Base-by-base conservation (phyloP, 2,329 filamentous ascomycete genomes). In the Colletotrichum theobromicola region DNA sequence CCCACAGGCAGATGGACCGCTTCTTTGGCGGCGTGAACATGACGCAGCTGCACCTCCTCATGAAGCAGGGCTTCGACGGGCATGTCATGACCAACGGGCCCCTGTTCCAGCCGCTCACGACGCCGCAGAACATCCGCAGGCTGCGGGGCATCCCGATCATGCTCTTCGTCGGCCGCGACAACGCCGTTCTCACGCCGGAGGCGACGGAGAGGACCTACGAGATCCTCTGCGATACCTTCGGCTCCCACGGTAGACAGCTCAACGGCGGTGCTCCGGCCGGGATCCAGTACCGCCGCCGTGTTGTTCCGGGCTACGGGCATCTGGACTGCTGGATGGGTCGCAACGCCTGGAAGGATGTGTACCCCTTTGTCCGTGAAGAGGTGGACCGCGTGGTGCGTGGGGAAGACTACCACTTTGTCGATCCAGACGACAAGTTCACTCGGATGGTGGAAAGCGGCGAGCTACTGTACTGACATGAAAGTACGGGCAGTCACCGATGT, bases 11-110 rank as follows among this genome's bases (percentile, higher is more conserved):
- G 78, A 88, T 93, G 61, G 87, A 91, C 80, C 86, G 88, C 35
- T 91, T 93, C 82, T 90, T 93, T 71, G 89, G 89, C 77, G 92
- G 92, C 68, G 88, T 91, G 67, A 90, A 89, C 80, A 92, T 92
- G 89, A 87, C 85, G 2, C 82, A 89, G 74, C 84, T 93, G 64
- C 80, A 86, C 42, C 83, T 91, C 72, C 86, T 93, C 13, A 91
- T 92, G 86, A 83, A 83, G 42, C 88, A 90, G 83, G 91, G 91
- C 7, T 79, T 77, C 74, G 81, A 84, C 7, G 90, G 89, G 21
- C 81, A 85, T 73, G 88, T 89, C 28, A 90, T 89, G 78, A 82
- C 82, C 69, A 92, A 92, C 78, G 86, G 77, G 0, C 89, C 89
- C 0, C 77, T 84, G 2, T 88, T 83, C 77, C 82, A 85, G 26